Percentiles rank a stretch among this genome's conserved stretches.
Conservation (phyloP, 2,329 filamentous ascomycete species). For the Ophiostoma sp. region DNA sequence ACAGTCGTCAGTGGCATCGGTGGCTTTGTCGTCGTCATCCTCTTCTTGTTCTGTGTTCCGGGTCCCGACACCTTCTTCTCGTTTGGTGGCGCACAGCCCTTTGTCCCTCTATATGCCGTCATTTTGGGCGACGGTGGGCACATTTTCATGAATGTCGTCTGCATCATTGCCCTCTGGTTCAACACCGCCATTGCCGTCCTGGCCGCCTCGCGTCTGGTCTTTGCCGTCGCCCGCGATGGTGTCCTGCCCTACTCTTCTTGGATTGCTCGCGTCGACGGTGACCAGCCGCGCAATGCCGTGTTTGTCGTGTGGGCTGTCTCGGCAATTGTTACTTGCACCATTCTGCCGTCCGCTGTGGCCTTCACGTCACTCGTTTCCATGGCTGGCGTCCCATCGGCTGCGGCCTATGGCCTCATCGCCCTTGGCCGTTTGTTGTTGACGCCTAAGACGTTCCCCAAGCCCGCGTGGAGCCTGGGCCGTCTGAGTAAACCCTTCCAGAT, state of each 20-base stretch:
- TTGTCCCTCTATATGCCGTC: slow-evolving; percentile 27
- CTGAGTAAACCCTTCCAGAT: slow-evolving; percentile 26
- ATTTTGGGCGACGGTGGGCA: slow-evolving; percentile 26
- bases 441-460: slow-evolving; percentile 22
- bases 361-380: slow-evolving; percentile 28
- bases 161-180: slow-evolving; percentile 27
- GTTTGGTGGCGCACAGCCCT: slow-evolving; percentile 26
- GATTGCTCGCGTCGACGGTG: slow-evolving; percentile 23
- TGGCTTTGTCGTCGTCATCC: slow-evolving; percentile 24
- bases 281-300: slow-evolving; percentile 28
- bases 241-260: slow-evolving; percentile 25
- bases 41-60: slow-evolving; percentile 27
- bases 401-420: slow-evolving; percentile 25
- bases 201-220: slow-evolving; percentile 26
- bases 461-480: slow-evolving; percentile 25
- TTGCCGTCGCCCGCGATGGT: slow-evolving; percentile 28
- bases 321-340: slow-evolving; percentile 25
- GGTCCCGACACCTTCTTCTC: slow-evolving; percentile 22
- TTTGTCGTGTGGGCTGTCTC: slow-evolving; percentile 28
- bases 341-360: slow-evolving; percentile 27
- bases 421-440: slow-evolving; percentile 19
- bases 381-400: slow-evolving; percentile 25
- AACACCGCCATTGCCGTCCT: slow-evolving; percentile 29
- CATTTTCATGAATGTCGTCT: slow-evolving; percentile 27
- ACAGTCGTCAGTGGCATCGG: slow-evolving; percentile 26